Conservation (phyloP, 106 monocot genomes). For the Acorus gramineus region DNA sequence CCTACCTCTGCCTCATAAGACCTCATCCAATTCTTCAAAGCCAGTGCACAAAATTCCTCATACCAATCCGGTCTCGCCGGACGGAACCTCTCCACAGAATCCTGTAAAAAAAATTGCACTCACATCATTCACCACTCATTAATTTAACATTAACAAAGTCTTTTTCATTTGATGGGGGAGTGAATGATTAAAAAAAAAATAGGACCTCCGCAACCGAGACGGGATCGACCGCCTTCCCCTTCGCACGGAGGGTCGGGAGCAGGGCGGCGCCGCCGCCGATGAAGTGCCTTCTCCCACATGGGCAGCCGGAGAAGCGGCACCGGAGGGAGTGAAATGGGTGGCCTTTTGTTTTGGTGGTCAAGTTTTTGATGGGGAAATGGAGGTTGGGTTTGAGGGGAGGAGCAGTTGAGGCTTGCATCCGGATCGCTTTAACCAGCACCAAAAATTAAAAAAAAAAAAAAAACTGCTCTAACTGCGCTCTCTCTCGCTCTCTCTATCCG, state of each 20-base stretch:
- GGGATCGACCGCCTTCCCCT: neutral
- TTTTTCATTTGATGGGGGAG: neutral
- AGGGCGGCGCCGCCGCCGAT: neutral
- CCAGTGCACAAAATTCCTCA: constrained; percentile 52
- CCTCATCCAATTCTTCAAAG: constrained; percentile 36
- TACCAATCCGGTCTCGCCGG: constrained; percentile 63
- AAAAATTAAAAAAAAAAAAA: too few relatives aligned
- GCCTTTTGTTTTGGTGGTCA: too few relatives aligned
- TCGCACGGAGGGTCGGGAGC: neutral
- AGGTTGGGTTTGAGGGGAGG: too few relatives aligned
- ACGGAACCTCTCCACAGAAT: constrained; percentile 23
- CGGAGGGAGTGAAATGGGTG: neutral
- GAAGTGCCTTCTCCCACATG: constrained; percentile 12
- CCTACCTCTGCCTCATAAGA: constrained; percentile 60
- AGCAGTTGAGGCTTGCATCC: too few relatives aligned
- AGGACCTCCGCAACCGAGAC: too few relatives aligned
- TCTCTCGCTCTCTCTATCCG: too few relatives aligned
- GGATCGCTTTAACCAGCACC: too few relatives aligned
- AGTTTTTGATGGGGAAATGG: too few relatives aligned
- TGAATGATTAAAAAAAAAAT: constrained; percentile 1
- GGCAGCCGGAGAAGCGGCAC: neutral
- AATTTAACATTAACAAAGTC: neutral
- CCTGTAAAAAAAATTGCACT: constrained; percentile 9
- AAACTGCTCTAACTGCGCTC: too few relatives aligned
- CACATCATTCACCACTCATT: neutral